Evolutionary conservation across 345 rosid species (phyloP), one percentile per base, ranked within the genome.

Genomic region (Hypericum androsaemum): DNA sequence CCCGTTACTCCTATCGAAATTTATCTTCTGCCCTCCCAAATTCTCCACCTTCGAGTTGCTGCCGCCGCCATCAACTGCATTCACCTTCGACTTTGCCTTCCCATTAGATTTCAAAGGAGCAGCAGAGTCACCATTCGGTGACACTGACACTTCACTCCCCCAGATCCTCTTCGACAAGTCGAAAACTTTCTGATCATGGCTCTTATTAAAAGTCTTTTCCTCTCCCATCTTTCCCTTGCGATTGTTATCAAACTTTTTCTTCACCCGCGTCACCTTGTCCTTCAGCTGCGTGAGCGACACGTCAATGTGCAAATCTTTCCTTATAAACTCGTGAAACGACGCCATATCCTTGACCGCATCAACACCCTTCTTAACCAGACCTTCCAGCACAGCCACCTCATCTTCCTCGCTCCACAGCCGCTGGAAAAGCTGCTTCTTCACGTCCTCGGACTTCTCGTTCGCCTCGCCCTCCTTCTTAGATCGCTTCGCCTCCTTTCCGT

Each of bases 121-220:
- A 7, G 17, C 6, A 7, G 8, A 8, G 5, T 72, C 43, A 12
- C 61, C 60, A 12, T 59, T 7, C 13, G 58, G 62, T 7, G 71
- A 70, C 7, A 42, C 35, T 1, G 8, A 16, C 7, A n/a, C 47
- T 28, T 57, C 63, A n/a, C 46, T 8, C 6, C 70, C 73, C 80
- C 80, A 76, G 8, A 72, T 61, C 60, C 56, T 61, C 28, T 67
- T 76, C 1, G 72, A 66, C 71, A 76, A 64, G 0, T 72, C 75
- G 12, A 56, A 76, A 0, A 54, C 44, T 10, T 69, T 58, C 10
- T 64, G 71, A 8, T 72, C 80, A 11, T 69, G 64, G 1, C 64
- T 6, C 13, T 72, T 72, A 0, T 71, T 32, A 28, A 60, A 72
- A 10, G 13, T 37, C 3, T 54, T 22, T 8, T 58, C 65, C 12